These are phyloP conservation scores for Zasmidium citrigriseum DNA, from an alignment of 2,329 filamentous ascomycete species.

Conservation along the genomic window DNA sequence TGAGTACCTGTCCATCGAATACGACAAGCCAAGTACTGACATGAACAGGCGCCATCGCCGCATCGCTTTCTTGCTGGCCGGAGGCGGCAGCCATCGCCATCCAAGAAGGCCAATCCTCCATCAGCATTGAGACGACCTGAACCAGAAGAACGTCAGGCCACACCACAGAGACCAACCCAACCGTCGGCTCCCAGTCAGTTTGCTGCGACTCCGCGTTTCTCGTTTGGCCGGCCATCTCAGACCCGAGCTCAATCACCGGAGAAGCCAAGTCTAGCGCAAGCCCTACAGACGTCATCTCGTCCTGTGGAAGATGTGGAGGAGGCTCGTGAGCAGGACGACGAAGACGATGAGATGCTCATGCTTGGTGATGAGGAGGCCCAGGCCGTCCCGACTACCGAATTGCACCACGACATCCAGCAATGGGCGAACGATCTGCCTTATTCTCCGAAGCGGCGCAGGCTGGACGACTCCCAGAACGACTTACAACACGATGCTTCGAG, in stretches of 20 bases:
- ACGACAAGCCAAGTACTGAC: neutral
- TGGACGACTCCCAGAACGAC: slow-evolving; percentile 16
- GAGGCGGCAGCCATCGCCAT: slow-evolving; percentile 17
- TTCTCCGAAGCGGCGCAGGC: slow-evolving; percentile 33
- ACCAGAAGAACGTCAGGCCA: neutral
- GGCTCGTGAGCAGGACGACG: slow-evolving; percentile 9
- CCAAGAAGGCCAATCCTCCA: slow-evolving; percentile 16
- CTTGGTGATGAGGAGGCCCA: slow-evolving; percentile 16
- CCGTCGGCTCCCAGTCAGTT: slow-evolving; percentile 22
- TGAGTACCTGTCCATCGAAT: neutral
- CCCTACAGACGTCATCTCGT: slow-evolving; percentile 15
- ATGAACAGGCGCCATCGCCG: slow-evolving; percentile 29
- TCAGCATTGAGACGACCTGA: slow-evolving; percentile 4
- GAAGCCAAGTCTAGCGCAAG: slow-evolving; percentile 13
- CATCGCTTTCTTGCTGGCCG: slow-evolving; percentile 27
- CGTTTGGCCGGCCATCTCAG: slow-evolving; percentile 12
- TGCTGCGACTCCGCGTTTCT: slow-evolving; percentile 30
- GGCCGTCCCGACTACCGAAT: slow-evolving; percentile 18
- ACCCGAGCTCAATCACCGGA: slow-evolving; percentile 13
- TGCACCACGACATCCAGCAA: neutral
- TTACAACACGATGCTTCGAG: slow-evolving; percentile 4
- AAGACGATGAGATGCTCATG: slow-evolving; percentile 33
- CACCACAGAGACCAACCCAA: neutral
- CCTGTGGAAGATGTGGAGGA: slow-evolving; percentile 32
- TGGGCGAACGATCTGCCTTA: slow-evolving; percentile 21